Conservation (phyloP, 768 basidiomycete genomes). For the Termitomyces sp. region DNA sequence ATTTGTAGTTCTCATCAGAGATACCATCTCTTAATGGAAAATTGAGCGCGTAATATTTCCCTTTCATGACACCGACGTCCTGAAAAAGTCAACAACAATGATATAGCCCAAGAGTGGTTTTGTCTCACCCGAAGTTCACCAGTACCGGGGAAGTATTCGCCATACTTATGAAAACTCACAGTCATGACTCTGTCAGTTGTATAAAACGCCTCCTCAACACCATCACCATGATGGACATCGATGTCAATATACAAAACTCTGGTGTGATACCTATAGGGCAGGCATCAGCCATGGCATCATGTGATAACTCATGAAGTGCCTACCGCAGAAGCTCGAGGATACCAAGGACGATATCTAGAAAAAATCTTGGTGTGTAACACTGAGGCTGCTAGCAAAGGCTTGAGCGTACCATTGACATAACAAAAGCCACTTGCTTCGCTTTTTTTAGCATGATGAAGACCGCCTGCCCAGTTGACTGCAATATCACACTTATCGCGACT, state of each 20-base stretch:
- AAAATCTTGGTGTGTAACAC: not conserved
- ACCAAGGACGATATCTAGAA: conserved; percentile 92
- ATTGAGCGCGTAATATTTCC: conserved; percentile 91
- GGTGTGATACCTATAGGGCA: conserved; percentile 70
- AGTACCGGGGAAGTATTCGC: conserved; percentile 98
- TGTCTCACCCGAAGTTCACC: conserved; percentile 84
- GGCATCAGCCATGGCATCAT: not conserved
- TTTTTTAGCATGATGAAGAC: conserved; percentile 98
- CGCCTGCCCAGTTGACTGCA: conserved; percentile 99
- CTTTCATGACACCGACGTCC: conserved; percentile 94
- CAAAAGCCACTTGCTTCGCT: conserved; percentile 99
- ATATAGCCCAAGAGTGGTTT: conserved; percentile 3
- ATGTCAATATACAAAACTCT: conserved; percentile 98
- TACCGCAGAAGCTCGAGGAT: conserved; percentile 91
- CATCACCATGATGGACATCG: conserved; percentile 98
- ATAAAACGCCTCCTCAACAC: conserved; percentile 99
- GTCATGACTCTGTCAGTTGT: conserved; percentile 99
- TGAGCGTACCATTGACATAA: conserved; percentile 83
- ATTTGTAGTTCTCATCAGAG: conserved; percentile 92
- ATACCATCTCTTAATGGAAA: conserved; percentile 95
- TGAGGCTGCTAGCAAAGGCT: not conserved
- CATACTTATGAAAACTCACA: conserved; percentile 96
- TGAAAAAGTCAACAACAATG: conserved; percentile 28
- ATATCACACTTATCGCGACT: conserved; percentile 98
- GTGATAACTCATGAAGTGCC: conserved; percentile 12